These are phyloP conservation scores for Diaporthe vexans DNA, from an alignment of 2,329 filamentous ascomycete genomes.

Conservation along the genomic window DNA sequence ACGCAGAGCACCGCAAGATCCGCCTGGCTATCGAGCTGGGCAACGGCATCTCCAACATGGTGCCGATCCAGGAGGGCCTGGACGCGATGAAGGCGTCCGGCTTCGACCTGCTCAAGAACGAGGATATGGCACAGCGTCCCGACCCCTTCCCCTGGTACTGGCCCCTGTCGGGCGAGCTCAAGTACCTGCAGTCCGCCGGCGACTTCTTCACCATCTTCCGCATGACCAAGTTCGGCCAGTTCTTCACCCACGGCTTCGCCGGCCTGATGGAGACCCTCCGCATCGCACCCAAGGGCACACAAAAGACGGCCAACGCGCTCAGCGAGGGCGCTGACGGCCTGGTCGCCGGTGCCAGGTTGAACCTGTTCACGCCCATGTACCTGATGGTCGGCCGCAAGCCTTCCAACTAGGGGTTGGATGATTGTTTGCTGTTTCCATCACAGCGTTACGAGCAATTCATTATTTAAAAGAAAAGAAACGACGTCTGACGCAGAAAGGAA, in stretches of 20 bases:
- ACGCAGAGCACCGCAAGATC: conserved; percentile 88
- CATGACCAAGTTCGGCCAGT: conserved; percentile 89
- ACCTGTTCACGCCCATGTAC: conserved; percentile 99
- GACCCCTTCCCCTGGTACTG: conserved; percentile 94
- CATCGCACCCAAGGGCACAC: conserved; percentile 84
- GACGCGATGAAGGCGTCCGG: conserved; percentile 88
- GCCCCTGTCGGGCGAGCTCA: conserved; percentile 87
- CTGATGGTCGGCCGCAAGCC: conserved; percentile 96
- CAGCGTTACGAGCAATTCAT: background rate
- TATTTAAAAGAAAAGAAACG: background rate
- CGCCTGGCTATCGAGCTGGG: conserved; percentile 95
- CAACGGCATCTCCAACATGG: conserved; percentile 98
- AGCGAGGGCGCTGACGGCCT: conserved; percentile 86
- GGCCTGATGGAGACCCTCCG: conserved; percentile 81
- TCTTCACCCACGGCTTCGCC: conserved; percentile 81
- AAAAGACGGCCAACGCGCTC: conserved; percentile 94
- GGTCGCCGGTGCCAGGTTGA: conserved; percentile 86
- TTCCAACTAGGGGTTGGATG: conserved; percentile 48
- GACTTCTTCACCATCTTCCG: conserved; percentile 88
- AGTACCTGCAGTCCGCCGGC: conserved; percentile 82
- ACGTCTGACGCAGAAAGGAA: conserved; percentile 8
- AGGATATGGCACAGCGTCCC: conserved; percentile 85
- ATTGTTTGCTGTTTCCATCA: background rate
- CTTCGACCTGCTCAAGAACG: conserved; percentile 85
- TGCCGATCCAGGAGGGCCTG: conserved; percentile 84